A percentile compares a stretch with the other conserved stretches of the same genome.
Conservation (phyloP, 1,284 basidiomycete genomes). For the Entoloma clypeatum region DNA sequence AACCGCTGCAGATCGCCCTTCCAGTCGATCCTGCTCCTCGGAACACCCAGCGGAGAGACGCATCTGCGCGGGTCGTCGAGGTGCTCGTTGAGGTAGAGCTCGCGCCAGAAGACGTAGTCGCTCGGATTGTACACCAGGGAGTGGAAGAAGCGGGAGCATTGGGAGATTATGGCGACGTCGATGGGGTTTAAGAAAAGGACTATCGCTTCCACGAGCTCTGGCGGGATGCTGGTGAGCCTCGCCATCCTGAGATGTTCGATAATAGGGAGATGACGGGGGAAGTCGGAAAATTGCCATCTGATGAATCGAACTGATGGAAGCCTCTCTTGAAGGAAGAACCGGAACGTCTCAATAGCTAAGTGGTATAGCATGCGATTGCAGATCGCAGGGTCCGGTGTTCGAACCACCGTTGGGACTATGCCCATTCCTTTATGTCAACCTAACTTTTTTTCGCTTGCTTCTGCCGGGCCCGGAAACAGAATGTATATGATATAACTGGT, state of each 20-base stretch:
- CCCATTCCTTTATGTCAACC: no score
- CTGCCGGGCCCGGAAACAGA: no score
- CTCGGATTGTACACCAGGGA: constrained; percentile 42
- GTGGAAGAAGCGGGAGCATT: constrained; percentile 44
- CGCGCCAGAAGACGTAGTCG: constrained; percentile 55
- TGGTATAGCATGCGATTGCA: no score
- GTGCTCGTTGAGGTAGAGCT: constrained; percentile 52
- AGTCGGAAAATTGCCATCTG: no score
- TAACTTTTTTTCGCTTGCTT: no score
- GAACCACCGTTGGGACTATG: no score
- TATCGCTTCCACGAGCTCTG: constrained; percentile 54
- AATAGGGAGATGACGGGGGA: no score
- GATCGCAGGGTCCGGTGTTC: no score
- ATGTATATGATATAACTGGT: no score
- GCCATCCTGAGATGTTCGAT: constrained; percentile 9
- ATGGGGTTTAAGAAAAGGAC: constrained; percentile 51
- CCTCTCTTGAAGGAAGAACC: no score
- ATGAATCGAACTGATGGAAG: no score
- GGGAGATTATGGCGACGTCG: constrained; percentile 47
- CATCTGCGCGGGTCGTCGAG: constrained; percentile 57
- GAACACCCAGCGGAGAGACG: constrained; percentile 38
- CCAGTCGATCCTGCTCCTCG: constrained; percentile 45
- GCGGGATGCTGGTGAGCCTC: constrained; percentile 39
- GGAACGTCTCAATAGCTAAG: no score
- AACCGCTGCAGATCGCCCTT: constrained; percentile 46